phyloP scores from a whole-genome alignment of 495 filamentous ascomycete genomes.

The Bacidia rubella region DNA sequence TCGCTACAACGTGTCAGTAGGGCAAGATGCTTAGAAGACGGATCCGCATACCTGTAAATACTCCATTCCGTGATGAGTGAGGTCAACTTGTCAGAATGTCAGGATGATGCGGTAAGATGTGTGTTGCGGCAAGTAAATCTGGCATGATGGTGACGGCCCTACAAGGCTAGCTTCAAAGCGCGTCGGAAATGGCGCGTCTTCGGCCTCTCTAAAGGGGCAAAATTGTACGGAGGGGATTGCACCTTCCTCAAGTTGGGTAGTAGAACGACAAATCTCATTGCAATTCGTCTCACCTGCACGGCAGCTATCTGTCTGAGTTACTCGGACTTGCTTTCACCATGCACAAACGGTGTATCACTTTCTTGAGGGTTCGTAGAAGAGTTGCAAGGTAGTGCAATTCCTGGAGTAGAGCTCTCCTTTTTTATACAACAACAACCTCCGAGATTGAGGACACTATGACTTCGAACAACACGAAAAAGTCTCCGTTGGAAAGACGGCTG shows the following conservation, averaged over 20 bases:
- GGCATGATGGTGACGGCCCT: background rate
- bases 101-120: background rate
- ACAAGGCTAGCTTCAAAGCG: background rate
- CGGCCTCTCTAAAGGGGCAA: background rate
- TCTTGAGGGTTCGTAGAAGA: too few species aligned
- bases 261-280: too few species aligned
- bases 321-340: too few species aligned
- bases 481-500: constrained; percentile 17
- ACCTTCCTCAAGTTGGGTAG: background rate
- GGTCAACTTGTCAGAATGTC: background rate
- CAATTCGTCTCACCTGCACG: too few species aligned
- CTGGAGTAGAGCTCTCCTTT: too few species aligned
- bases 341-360: too few species aligned
- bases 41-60: constrained; percentile 8
- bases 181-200: background rate
- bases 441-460: background rate
- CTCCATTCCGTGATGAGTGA: constrained; percentile 6
- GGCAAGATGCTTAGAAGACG: background rate
- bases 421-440: too few species aligned
- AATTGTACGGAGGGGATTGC: background rate
- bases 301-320: too few species aligned
- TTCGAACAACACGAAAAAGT: background rate
- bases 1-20: constrained; percentile 39
- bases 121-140: background rate
- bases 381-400: too few species aligned